Percentiles rank a stretch among this genome's conserved stretches.
phyloP scores from a whole-genome alignment of 2,329 filamentous ascomycete species.

The Furcasterigmium furcatum region DNA sequence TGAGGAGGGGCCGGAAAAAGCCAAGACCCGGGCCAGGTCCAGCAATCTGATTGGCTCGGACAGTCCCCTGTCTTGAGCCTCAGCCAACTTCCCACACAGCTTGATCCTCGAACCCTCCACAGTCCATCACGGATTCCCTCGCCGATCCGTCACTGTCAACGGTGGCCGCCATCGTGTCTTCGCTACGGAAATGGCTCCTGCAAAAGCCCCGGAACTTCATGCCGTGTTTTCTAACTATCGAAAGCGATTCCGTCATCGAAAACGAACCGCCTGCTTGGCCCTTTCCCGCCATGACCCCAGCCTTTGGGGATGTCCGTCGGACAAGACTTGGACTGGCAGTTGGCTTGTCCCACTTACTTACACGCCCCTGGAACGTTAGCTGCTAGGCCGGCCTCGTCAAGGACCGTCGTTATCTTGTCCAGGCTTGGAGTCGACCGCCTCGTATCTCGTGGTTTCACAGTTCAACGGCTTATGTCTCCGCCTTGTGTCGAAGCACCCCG shows the following conservation, averaged over 20 bases:
- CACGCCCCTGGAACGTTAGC: no score
- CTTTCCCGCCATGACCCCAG: constrained; percentile 1
- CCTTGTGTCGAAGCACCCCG: neutral
- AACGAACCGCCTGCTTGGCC: no score
- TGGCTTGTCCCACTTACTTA: no score
- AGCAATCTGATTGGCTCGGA: neutral
- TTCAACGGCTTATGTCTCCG: neutral
- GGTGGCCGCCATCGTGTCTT: no score
- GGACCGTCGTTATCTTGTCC: neutral
- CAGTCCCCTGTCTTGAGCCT: neutral
- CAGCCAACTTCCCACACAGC: neutral
- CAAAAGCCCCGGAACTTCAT: no score
- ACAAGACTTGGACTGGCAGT: constrained; percentile 6
- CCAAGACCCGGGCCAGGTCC: neutral
- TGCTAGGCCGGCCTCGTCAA: no score
- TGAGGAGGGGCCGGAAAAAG: neutral
- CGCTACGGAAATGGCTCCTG: no score
- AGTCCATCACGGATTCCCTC: no score
- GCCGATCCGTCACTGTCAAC: no score
- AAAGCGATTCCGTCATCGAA: no score
- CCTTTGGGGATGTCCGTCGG: constrained; percentile 17
- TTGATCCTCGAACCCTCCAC: no score
- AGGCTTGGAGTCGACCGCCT: neutral
- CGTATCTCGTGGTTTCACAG: constrained; percentile 4
- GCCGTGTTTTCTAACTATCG: no score